Evolutionary conservation across 2,329 filamentous ascomycete genomes (phyloP), one percentile per base, ranked within the genome.

Genomic region (Leptographium procerum): DNA sequence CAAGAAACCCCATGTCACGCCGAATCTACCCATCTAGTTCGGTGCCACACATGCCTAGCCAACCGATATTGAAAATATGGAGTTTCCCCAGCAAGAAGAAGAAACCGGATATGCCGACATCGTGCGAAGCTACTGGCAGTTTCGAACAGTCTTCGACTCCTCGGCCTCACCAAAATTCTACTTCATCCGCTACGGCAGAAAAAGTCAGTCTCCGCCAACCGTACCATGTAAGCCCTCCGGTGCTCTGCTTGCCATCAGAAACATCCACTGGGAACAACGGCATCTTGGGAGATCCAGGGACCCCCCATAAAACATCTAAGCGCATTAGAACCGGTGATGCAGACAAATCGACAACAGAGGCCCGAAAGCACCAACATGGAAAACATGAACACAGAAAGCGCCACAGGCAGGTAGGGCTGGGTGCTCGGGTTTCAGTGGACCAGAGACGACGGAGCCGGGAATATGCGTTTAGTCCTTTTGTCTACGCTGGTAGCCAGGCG

Each of bases 211-310:
- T 14, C 13, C 22, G 8, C 45, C 45, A 24, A 19, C 14, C 31
- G 26, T 7, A n/a, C 33, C 22, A 24, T 19, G 14, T 24, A 7
- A 16, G 22, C 31, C 19, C 48, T 2, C 22, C 52, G 2, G 24
- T 19, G 4, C 16, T 43, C 28, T 50, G n/a, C 1, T 28, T 62
- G n/a, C 62, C 61, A 19, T 61, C 61, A 4, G 61, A 61, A 13
- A 61, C 62, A 2, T 61, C 61, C 1, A 33, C 52, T 0, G 57
- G 51, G 11, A 19, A 31, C 13, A 56, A 26, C 14, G 22, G 24
- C 16, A 8, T 28, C n/a, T 2, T n/a, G 2, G 14, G 19, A 14
- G n/a, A 22, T 36, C 19, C 50, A 52, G 34, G 13, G 13, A 19
- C 33, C 9, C 22, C 50, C 10, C 29, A 26, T 14, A n/a, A 52